Conservation (phyloP, 2,329 filamentous ascomycete species). For the Xylaria digitata region DNA sequence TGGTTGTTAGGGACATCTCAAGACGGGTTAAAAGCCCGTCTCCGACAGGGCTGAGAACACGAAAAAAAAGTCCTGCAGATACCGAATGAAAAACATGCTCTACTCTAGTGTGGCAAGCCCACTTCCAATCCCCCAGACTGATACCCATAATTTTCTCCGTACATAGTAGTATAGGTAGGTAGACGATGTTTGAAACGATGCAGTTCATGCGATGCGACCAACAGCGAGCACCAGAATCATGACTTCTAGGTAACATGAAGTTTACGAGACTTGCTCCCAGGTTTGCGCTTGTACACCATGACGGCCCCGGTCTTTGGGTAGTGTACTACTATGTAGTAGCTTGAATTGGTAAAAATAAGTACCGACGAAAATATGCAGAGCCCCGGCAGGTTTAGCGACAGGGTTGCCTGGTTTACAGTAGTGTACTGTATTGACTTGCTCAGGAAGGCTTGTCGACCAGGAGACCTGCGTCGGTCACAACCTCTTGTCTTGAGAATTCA, state of each 20-base stretch:
- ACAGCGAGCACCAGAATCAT: slow-evolving; percentile 23
- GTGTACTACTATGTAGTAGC: neutral
- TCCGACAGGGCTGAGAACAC: slow-evolving; percentile 40
- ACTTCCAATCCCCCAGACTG: slow-evolving; percentile 28
- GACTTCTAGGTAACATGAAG: slow-evolving; percentile 7
- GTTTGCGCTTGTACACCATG: neutral
- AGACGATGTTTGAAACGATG: slow-evolving; percentile 31
- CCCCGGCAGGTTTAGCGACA: slow-evolving; percentile 13
- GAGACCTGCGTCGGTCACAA: slow-evolving; percentile 22
- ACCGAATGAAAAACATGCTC: slow-evolving; percentile 23
- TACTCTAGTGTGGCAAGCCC: slow-evolving; percentile 13
- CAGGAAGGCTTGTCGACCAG: slow-evolving; percentile 21
- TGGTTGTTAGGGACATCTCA: slow-evolving; percentile 30
- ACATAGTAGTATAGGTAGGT: neutral
- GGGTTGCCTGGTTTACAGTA: slow-evolving; percentile 30
- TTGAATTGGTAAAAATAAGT: slow-evolving; percentile 1
- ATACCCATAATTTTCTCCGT: slow-evolving; percentile 25
- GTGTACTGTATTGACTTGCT: slow-evolving; percentile 22
- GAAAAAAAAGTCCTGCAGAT: slow-evolving; percentile 29
- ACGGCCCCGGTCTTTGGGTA: slow-evolving; percentile 4
- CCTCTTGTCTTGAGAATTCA: slow-evolving; percentile 16
- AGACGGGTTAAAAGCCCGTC: slow-evolving; percentile 29
- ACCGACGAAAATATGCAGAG: slow-evolving; percentile 21
- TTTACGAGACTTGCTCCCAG: neutral
- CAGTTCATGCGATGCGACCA: slow-evolving; percentile 20